These are phyloP conservation scores for Elsinoe australis DNA, from an alignment of 2,329 filamentous ascomycete species.

Conservation along the genomic window DNA sequence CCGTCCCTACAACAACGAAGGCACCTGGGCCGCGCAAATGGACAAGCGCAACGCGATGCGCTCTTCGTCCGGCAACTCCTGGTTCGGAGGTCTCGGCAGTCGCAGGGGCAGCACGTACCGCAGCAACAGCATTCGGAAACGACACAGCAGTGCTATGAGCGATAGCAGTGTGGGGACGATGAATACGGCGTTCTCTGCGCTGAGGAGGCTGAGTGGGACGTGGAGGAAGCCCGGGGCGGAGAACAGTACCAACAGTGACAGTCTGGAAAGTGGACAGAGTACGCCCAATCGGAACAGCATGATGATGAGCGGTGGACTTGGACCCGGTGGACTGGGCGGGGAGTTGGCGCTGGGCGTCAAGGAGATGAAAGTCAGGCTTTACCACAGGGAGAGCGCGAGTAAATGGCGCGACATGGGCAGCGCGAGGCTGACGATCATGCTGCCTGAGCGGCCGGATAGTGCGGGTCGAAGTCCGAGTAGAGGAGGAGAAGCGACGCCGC, in stretches of 20 bases:
- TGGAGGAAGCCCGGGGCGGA: slow-evolving; percentile 51
- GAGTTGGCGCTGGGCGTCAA: slow-evolving; percentile 53
- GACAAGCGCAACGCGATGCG: slow-evolving; percentile 44
- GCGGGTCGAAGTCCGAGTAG: not conserved
- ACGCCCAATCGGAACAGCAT: slow-evolving; percentile 22
- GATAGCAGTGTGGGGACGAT: slow-evolving; percentile 69
- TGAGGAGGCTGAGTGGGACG: slow-evolving; percentile 62
- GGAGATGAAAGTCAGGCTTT: slow-evolving; percentile 79
- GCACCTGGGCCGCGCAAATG: slow-evolving; percentile 45
- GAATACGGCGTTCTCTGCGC: slow-evolving; percentile 68
- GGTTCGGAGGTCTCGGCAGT: slow-evolving; percentile 48
- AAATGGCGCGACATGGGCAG: slow-evolving; percentile 92
- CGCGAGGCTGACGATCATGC: slow-evolving; percentile 73
- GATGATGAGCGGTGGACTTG: slow-evolving; percentile 1
- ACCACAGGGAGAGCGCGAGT: slow-evolving; percentile 63
- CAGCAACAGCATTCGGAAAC: slow-evolving; percentile 45
- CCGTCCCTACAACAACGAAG: slow-evolving; percentile 49
- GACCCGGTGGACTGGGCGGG: not conserved
- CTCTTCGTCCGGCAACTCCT: slow-evolving; percentile 41
- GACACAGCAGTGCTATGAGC: slow-evolving; percentile 53
- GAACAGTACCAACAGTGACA: slow-evolving; percentile 55
- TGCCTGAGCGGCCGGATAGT: slow-evolving; percentile 46
- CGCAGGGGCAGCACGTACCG: slow-evolving; percentile 49
- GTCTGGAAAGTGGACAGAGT: slow-evolving; percentile 42
- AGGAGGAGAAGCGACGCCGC: slow-evolving; percentile 16